These are phyloP conservation scores for Pseudocercospora vitis DNA, from an alignment of 2,329 filamentous ascomycete genomes.

Conservation along the genomic window DNA sequence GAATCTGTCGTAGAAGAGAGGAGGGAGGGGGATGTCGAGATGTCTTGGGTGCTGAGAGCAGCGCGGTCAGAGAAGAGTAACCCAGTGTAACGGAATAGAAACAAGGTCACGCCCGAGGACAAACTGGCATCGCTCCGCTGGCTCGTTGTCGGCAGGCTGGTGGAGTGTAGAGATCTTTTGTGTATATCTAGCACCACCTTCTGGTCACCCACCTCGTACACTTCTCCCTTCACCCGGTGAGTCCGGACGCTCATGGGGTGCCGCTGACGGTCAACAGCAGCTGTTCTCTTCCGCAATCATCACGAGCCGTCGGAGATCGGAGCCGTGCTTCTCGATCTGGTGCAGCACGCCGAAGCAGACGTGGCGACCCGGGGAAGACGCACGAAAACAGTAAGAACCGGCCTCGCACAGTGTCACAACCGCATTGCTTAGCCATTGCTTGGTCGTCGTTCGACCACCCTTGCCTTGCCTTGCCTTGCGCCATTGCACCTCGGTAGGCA, in stretches of 20 bases:
- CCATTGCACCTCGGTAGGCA: not conserved
- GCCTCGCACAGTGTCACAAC: too few species aligned
- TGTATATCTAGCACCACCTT: slow-evolving; percentile 14
- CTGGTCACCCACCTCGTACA: not conserved
- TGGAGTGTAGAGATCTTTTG: not conserved
- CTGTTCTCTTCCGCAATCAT: too few species aligned
- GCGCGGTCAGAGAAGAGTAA: slow-evolving; percentile 19
- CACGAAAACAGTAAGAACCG: not conserved
- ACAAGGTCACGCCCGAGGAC: too few species aligned
- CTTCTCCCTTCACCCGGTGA: not conserved
- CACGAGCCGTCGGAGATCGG: too few species aligned
- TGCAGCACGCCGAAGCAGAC: not conserved
- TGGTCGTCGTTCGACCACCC: too few species aligned
- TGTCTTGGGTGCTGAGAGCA: slow-evolving; percentile 10
- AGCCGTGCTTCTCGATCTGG: slow-evolving; percentile 4
- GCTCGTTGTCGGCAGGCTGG: slow-evolving; percentile 6
- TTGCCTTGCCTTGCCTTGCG: not conserved
- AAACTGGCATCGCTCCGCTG: slow-evolving; percentile 5
- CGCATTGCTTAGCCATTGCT: not conserved
- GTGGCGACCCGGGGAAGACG: not conserved
- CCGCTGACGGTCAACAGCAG: too few species aligned
- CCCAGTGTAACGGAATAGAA: slow-evolving; percentile 29
- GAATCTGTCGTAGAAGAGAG: slow-evolving; percentile 54
- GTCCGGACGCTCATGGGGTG: too few species aligned
- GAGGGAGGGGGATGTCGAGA: slow-evolving; percentile 4